Base-by-base conservation (phyloP, 2,329 filamentous ascomycete genomes). In the Penicillium brasilianum region DNA sequence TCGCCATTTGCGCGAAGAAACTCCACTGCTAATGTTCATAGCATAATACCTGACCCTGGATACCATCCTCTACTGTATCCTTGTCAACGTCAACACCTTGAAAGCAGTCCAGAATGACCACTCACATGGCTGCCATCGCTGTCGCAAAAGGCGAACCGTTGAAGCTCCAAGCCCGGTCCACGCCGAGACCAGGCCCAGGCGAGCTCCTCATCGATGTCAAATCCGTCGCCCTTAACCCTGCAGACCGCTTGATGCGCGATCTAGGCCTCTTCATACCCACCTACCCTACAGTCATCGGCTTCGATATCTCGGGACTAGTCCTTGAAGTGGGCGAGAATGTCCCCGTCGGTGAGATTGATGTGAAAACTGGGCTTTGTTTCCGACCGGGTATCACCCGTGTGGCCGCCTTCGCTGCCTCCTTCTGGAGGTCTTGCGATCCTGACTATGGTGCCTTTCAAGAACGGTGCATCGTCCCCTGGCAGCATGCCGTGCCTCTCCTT, bases 361-460 rank as follows among this genome's bases (percentile, higher is more conserved):
- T 43, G 11, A 11, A 18, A 7, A 28, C 3, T 2, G 8, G 20
- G 16, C 22, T 22, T 4, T 4, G 10, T 18, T 11, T 79, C 79
- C 62, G 36, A 22, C 69, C 74, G 0, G 77, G 77, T 0, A 63
- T 75, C 51, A 79, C 75, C 41, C 78, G 77, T 1, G 66, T 82
- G 2, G 74, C 76, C 1, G 80, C 79, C 14, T 80, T 77, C 52
- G 71, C 77, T 0, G 73, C 75, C 4, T 72, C 69, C 0, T 64
- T 78, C 20, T 85, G 81, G 79, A 81, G 71, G 37, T 74, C 73
- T 9, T 80, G 76, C 20, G 68, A 76, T 22, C 77, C 80, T 2
- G 72, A 84, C 69, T 82, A 84, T 63, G 81, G 84, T 39, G 72
- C 71, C 7, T 83, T 82, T 49, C 81, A 83, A 57, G 77, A 81